Percentiles rank a stretch among this genome's conserved stretches.
phyloP scores from a whole-genome alignment of 768 basidiomycete species.

The Leccinum boreale region DNA sequence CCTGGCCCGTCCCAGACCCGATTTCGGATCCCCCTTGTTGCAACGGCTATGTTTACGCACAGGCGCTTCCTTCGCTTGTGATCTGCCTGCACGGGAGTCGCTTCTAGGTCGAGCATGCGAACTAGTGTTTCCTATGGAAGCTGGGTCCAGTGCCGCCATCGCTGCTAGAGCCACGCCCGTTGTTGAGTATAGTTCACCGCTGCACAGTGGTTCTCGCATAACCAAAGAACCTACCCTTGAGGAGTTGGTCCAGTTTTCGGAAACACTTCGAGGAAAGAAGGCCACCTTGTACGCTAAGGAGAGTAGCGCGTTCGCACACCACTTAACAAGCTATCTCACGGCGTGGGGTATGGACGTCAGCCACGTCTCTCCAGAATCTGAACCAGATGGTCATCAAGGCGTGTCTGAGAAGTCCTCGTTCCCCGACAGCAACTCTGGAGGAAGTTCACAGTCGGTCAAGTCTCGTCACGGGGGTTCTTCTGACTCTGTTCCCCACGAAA shows the following conservation, averaged over 20 bases:
- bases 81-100: slow-evolving; percentile 41
- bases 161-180: slow-evolving; percentile 38
- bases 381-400: slow-evolving; percentile 38
- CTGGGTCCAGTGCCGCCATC: slow-evolving; percentile 47
- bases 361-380: slow-evolving; percentile 65
- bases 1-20: slow-evolving; percentile 32
- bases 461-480: slow-evolving; percentile 20
- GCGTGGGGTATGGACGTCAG: slow-evolving; percentile 95
- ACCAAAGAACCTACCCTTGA: slow-evolving; percentile 74
- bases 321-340: slow-evolving; percentile 89
- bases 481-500: slow-evolving; percentile 22
- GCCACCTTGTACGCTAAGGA: slow-evolving; percentile 83
- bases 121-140: slow-evolving; percentile 60
- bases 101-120: slow-evolving; percentile 58
- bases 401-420: slow-evolving; percentile 14
- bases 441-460: slow-evolving; percentile 12
- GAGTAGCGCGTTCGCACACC: slow-evolving; percentile 86
- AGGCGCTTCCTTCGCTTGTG: slow-evolving; percentile 41
- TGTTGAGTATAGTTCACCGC: slow-evolving; percentile 46
- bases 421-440: slow-evolving; percentile 4
- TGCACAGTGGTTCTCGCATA: slow-evolving; percentile 47
- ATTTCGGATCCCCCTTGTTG: slow-evolving; percentile 52
- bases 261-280: slow-evolving; percentile 77
- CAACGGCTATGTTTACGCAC: slow-evolving; percentile 60
- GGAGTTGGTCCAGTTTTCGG: slow-evolving; percentile 76